Evolutionary conservation across 495 filamentous ascomycete genomes (phyloP).

Genomic region (Hypoxylon trugodes): DNA sequence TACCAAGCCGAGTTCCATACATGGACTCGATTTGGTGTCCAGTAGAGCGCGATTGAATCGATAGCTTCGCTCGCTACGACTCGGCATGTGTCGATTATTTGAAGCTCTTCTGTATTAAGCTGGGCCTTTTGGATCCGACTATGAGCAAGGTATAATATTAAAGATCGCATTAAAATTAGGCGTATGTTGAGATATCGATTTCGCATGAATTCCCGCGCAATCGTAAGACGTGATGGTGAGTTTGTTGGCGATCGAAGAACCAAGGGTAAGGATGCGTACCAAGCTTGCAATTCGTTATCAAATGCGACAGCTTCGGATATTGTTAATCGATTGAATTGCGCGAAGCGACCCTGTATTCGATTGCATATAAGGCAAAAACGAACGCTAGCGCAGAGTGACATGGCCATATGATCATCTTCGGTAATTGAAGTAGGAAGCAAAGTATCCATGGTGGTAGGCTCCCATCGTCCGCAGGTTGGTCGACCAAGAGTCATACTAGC

Average conservation of each 20-base stretch:
- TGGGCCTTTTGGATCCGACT: conserved; percentile 28
- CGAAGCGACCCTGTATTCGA: conserved; percentile 38
- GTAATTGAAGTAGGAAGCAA: conserved; percentile 31
- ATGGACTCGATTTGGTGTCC: conserved; percentile 38
- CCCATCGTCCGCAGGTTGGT: conserved; percentile 34
- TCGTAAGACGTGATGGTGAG: conserved; percentile 33
- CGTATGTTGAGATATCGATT: conserved; percentile 39
- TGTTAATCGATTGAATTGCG: conserved; percentile 31
- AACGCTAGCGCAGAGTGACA: conserved; percentile 30
- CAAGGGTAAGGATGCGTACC: conserved; percentile 31
- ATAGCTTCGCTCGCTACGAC: conserved; percentile 36
- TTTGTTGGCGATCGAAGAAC: conserved; percentile 29
- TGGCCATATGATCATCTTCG: conserved; percentile 33
- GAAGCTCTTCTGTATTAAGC: conserved; percentile 31
- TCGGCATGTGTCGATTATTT: conserved; percentile 29
- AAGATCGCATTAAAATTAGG: conserved; percentile 37
- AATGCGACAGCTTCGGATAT: conserved; percentile 29
- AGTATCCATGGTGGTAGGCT: conserved; percentile 33
- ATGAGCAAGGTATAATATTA: conserved; percentile 33
- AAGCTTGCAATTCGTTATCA: conserved; percentile 36
- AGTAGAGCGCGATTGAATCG: conserved; percentile 38
- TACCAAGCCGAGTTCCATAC: conserved; percentile 44
- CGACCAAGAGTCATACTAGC: conserved; percentile 39
- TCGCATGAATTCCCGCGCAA: conserved; percentile 39
- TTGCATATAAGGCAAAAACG: conserved; percentile 38